A percentile compares a stretch with the other conserved stretches of the same genome.
phyloP scores from a whole-genome alignment of 2,329 filamentous ascomycete genomes.

The Fusarium ramigenum region DNA sequence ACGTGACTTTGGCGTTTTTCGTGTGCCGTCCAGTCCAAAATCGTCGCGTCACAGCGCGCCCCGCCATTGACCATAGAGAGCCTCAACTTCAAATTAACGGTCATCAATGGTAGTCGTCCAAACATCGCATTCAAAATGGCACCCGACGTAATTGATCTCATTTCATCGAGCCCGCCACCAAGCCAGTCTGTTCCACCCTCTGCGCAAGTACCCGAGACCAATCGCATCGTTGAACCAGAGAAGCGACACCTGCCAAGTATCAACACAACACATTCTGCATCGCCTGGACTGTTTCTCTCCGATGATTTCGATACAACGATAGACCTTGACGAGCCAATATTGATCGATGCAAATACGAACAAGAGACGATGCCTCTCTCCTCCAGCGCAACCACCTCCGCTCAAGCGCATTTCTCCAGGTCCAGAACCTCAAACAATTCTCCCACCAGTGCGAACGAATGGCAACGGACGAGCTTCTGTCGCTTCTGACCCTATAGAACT shows the following conservation, averaged over 20 bases:
- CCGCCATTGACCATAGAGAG: constrained; percentile 6
- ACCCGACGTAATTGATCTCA: constrained; percentile 48
- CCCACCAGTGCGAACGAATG: constrained; percentile 7
- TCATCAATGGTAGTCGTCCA: neutral
- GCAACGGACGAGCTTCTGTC: neutral
- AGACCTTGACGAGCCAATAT: constrained; percentile 46
- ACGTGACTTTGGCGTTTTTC: constrained; percentile 44
- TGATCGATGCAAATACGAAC: constrained; percentile 33
- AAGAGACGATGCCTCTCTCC: constrained; percentile 46
- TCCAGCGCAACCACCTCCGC: constrained; percentile 9
- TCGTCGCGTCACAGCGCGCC: constrained; percentile 36
- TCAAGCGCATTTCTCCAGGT: constrained; percentile 27
- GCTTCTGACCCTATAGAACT: constrained; percentile 48
- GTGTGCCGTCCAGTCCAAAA: constrained; percentile 4
- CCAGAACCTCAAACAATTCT: constrained; percentile 1
- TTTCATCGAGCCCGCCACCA: constrained; percentile 49
- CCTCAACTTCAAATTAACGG: neutral
- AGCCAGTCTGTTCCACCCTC: neutral
- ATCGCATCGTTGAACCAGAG: neutral
- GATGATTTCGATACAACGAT: constrained; percentile 55
- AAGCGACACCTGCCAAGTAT: neutral
- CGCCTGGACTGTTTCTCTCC: constrained; percentile 33
- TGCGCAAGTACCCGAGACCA: neutral
- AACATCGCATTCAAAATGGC: constrained; percentile 40
- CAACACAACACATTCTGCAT: neutral